A percentile compares a stretch with the other conserved stretches of the same genome.
Evolutionary conservation across 1,139 yeast genomes (phyloP).

Genomic region (Geotrichum aggregatum): DNA sequence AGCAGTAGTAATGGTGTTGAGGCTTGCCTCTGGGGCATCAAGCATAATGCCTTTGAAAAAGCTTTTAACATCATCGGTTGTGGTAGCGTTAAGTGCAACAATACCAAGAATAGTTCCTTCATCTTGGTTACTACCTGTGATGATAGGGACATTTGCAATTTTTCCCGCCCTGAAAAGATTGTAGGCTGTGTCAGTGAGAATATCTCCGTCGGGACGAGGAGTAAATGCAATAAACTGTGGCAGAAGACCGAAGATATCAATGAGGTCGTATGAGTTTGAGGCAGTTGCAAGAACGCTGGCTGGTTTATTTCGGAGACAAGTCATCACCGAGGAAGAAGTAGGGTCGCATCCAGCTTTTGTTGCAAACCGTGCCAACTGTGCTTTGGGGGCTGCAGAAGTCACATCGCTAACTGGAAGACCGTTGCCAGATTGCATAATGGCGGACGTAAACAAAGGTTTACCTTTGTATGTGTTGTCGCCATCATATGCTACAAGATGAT

Average conservation of each 20-base stretch:
- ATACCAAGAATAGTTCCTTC: conserved; percentile 28
- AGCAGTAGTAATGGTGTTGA: conserved; percentile 13
- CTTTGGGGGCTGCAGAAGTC: conserved; percentile 21
- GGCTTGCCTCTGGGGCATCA: conserved; percentile 13
- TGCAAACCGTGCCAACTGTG: conserved; percentile 22
- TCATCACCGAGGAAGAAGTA: conserved; percentile 19
- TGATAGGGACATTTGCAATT: conserved; percentile 26
- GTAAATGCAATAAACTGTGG: conserved; percentile 20
- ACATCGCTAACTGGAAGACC: conserved; percentile 20
- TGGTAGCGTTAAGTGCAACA: conserved; percentile 16
- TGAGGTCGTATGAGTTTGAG: conserved; percentile 18
- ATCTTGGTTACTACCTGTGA: conserved; percentile 27
- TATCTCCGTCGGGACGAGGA: conserved; percentile 27
- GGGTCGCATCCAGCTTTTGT: conserved; percentile 24
- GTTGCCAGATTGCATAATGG: conserved; percentile 32
- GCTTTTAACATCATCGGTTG: conserved; percentile 19
- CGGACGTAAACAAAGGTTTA: conserved; percentile 29
- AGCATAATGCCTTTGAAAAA: conserved; percentile 18
- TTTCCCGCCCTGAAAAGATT: conserved; percentile 20
- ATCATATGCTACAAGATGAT: conserved; percentile 27
- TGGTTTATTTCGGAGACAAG: conserved; percentile 25
- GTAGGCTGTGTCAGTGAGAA: conserved; percentile 18
- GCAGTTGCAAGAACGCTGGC: conserved; percentile 21
- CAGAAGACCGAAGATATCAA: conserved; percentile 12
- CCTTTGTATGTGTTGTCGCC: conserved; percentile 22